phyloP scores from a whole-genome alignment of 1,284 basidiomycete genomes.

The Leccinum pallidistipes region DNA sequence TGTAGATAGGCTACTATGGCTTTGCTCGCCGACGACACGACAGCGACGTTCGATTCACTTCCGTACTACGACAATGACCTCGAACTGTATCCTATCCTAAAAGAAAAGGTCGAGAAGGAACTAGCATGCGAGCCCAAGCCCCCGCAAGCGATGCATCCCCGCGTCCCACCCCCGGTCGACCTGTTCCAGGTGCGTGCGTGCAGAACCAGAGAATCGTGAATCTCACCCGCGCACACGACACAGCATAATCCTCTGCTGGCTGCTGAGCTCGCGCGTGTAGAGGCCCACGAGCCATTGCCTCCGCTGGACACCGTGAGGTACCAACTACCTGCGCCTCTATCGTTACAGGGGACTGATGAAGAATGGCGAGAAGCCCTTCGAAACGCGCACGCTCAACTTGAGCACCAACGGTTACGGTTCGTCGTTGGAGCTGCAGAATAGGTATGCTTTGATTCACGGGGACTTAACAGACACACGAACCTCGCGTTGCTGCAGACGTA shows the following conservation, averaged over 20 bases:
- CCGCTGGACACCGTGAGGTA: slow-evolving; percentile 81
- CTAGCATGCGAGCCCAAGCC: slow-evolving; percentile 66
- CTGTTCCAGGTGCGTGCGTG: slow-evolving; percentile 49
- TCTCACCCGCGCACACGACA: slow-evolving; percentile 11
- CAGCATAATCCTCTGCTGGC: slow-evolving; percentile 68
- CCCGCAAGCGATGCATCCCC: slow-evolving; percentile 59
- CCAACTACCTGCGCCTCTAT: slow-evolving; percentile 71
- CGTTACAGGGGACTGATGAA: slow-evolving; percentile 65
- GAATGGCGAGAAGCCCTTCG: slow-evolving; percentile 80
- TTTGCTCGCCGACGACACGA: slow-evolving; percentile 10
- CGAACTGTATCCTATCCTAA: slow-evolving; percentile 70
- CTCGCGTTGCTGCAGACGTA: slow-evolving; percentile 83
- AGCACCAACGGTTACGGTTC: slow-evolving; percentile 86
- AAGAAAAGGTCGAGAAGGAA: slow-evolving; percentile 72
- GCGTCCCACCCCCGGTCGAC: slow-evolving; percentile 67
- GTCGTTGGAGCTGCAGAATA: slow-evolving; percentile 22
- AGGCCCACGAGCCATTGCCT: slow-evolving; percentile 67
- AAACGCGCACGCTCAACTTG: slow-evolving; percentile 84
- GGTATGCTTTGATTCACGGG: slow-evolving; percentile 1
- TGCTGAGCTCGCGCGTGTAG: slow-evolving; percentile 72
- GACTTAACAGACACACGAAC: slow-evolving; percentile 72
- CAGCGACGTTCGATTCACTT: slow-evolving; percentile 74
- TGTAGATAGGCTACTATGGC: slow-evolving; percentile 20
- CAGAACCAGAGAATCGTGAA: background rate
- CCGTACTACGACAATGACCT: slow-evolving; percentile 96